Conservation (phyloP, 352 stramenopile species). For the Pythium phragmiticola region DNA sequence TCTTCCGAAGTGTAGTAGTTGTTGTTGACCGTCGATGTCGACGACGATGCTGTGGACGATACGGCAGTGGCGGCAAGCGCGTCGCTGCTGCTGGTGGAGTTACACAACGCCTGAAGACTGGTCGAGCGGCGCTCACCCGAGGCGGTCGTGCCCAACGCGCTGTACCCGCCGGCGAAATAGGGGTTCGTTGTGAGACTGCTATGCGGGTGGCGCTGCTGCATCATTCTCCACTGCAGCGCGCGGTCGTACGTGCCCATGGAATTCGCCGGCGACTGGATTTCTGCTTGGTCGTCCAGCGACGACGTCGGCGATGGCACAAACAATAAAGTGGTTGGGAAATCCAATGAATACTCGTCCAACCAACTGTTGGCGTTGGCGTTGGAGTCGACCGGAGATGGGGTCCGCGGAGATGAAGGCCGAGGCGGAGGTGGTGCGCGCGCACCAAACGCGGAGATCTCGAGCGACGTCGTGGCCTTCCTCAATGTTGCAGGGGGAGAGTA, state of each 20-base stretch:
- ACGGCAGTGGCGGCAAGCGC: background rate
- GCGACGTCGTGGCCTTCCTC: slow-evolving; percentile 21
- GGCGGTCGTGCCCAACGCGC: slow-evolving; percentile 5
- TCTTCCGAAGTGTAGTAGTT: slow-evolving; percentile 1
- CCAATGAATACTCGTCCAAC: slow-evolving; percentile 20
- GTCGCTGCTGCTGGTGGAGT: slow-evolving; percentile 6
- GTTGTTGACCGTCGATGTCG: background rate
- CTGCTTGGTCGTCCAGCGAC: background rate
- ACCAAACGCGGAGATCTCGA: slow-evolving; percentile 16
- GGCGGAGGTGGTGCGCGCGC: background rate
- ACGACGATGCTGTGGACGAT: slow-evolving; percentile 4
- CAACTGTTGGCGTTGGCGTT: slow-evolving; percentile 1
- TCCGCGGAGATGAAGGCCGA: background rate
- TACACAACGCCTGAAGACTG: slow-evolving; percentile 7
- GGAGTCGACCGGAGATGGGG: background rate
- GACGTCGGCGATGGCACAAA: slow-evolving; percentile 14
- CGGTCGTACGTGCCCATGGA: slow-evolving; percentile 66
- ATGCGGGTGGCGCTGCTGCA: slow-evolving; percentile 36
- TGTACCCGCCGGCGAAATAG: slow-evolving; percentile 21
- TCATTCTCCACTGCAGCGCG: slow-evolving; percentile 42
- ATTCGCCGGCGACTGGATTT: background rate
- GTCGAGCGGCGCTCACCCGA: slow-evolving; percentile 3
- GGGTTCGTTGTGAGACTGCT: slow-evolving; percentile 25
- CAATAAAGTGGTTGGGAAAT: slow-evolving; percentile 4
- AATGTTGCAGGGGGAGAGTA: background rate